Conservation (phyloP, 2,329 filamentous ascomycete species). For the Phaeoacremonium minimum region DNA sequence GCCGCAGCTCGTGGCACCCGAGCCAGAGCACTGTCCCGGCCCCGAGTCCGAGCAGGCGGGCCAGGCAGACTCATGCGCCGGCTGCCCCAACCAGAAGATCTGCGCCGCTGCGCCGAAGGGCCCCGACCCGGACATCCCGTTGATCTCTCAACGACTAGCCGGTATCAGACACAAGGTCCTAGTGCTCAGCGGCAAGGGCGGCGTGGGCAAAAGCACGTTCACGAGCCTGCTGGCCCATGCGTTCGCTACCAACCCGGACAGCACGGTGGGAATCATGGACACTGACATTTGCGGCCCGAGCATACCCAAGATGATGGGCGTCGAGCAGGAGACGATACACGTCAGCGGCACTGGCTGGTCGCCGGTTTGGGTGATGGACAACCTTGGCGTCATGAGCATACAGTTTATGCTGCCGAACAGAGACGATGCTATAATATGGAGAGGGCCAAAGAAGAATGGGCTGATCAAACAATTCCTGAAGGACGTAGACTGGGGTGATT, state of each 20-base stretch:
- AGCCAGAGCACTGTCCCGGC: constrained; percentile 95
- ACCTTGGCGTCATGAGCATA: constrained; percentile 92
- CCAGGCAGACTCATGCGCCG: constrained; percentile 78
- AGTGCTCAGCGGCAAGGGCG: constrained; percentile 89
- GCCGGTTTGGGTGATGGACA: constrained; percentile 93
- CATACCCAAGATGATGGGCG: constrained; percentile 99
- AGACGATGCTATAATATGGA: constrained; percentile 96
- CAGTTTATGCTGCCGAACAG: constrained; percentile 96
- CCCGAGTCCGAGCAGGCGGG: constrained; percentile 72
- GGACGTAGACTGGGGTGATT: constrained; percentile 94
- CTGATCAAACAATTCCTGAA: constrained; percentile 97
- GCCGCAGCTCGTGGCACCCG: constrained; percentile 85
- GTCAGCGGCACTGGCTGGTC: constrained; percentile 86
- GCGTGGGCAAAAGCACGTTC: constrained; percentile 95
- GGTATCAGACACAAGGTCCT: constrained; percentile 88
- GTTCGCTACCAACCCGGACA: constrained; percentile 76
- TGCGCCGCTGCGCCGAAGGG: constrained; percentile 93
- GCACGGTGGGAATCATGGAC: constrained; percentile 90
- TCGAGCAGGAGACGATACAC: constrained; percentile 90
- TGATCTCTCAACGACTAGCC: constrained; percentile 79
- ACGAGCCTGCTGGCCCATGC: constrained; percentile 83
- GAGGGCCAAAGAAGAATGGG: constrained; percentile 97
- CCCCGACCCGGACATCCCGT: constrained; percentile 86
- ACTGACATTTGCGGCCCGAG: constrained; percentile 95
- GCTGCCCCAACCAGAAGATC: constrained; percentile 93